A percentile compares a stretch with the other conserved stretches of the same genome.
phyloP scores from a whole-genome alignment of 2,329 filamentous ascomycete species.

The Trichoderma guizhouense region DNA sequence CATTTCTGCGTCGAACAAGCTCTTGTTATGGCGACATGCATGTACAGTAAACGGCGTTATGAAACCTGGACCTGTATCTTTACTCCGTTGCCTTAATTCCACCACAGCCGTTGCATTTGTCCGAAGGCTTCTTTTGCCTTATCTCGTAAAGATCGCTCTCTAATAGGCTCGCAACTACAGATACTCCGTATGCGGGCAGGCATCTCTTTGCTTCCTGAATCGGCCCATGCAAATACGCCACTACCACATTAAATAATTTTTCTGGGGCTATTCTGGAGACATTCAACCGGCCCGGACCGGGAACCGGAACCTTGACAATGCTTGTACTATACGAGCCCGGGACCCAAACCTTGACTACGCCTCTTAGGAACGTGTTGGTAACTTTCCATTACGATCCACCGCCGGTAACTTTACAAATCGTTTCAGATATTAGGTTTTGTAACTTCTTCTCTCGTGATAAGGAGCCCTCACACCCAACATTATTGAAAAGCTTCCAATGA shows the following conservation, averaged over 20 bases:
- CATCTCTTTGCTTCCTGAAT: neutral
- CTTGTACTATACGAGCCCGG: neutral
- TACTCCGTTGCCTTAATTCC: neutral
- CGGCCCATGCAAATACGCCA: neutral
- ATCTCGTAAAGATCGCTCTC: neutral
- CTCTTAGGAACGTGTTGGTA: neutral
- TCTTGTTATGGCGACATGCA: neutral
- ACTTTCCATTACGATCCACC: neutral
- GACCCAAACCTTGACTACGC: neutral
- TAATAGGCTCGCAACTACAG: neutral
- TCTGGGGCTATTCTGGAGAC: neutral
- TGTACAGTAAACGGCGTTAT: neutral
- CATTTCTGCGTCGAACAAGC: neutral
- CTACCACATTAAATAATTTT: neutral
- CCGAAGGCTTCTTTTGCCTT: neutral
- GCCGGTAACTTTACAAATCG: neutral
- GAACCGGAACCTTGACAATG: neutral
- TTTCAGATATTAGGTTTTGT: neutral
- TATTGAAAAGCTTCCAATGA: neutral
- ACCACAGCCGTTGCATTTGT: neutral
- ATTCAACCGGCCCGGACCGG: neutral
- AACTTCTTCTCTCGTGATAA: neutral
- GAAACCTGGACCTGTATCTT: neutral
- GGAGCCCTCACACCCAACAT: neutral
- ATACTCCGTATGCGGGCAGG: neutral